Base-by-base conservation (phyloP, 1,284 basidiomycete species). In the Melampsora abietis-canadensis region DNA sequence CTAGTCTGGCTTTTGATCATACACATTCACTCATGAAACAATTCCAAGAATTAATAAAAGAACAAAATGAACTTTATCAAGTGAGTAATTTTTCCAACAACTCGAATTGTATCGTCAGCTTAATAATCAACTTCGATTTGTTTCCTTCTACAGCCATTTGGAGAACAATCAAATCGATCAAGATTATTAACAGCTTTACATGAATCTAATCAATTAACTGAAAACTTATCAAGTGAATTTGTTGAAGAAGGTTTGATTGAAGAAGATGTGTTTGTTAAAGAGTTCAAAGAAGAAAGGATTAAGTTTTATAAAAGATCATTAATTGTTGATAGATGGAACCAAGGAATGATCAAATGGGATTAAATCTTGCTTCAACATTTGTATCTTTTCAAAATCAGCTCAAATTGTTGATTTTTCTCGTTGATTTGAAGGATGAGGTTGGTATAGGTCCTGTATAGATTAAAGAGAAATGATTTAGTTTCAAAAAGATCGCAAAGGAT, bases 241-340 rank as follows among this genome's bases (percentile, higher is more conserved):
- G 72, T 34, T 19, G 40, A 57, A 8, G 34, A 75, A 51, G 72
- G 72, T 17, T 48, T 62, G 10, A 51, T 75, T 37, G 72, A 75
- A 62, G 72, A 75, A 62, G 72, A 75, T 34, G 47, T 46, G 48
- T 75, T 75, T 65, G 54, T 75, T 19, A 75, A 67, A 51, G 57
- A 75, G 57, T 75, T 60, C 37, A 61, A 59, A 62, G 72, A 75
- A 47, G 63, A 59, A 48, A 48, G 72, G 24, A 75, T 37, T 14
- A 66, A 48, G 19, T 75, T 59, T 54, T 64, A 75, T 44, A 66
- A 62, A 51, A 47, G 72, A 8, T 48, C 72, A 24, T 67, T 63
- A 54, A 48, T 75, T 46, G 64, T 64, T 40, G 59, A 75, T 48
- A 48, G 65, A 30, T 75, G 72, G 72, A 57, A 34, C 19, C 51